Evolutionary conservation across 1,284 basidiomycete genomes (phyloP).

Genomic region (Gomphus sp.): DNA sequence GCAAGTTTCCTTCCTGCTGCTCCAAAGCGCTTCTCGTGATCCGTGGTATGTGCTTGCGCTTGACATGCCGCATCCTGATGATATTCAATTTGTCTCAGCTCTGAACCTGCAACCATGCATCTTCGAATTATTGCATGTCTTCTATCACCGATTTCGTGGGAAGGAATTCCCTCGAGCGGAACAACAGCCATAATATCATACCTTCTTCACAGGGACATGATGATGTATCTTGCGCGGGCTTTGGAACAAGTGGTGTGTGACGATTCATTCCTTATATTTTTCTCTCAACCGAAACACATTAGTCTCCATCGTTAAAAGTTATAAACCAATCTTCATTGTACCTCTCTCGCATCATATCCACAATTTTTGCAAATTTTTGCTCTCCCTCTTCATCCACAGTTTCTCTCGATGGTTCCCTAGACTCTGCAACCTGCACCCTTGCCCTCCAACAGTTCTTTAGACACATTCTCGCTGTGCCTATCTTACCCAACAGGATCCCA

Average conservation of each 20-base stretch:
- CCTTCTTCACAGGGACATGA: constrained; percentile 18
- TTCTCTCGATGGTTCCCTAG: background rate
- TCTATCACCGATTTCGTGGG: constrained; percentile 28
- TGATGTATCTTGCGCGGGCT: constrained; percentile 26
- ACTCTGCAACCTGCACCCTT: constrained; percentile 8
- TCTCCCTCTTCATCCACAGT: background rate
- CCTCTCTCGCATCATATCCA: background rate
- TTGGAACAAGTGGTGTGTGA: constrained; percentile 21
- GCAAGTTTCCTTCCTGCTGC: constrained; percentile 36
- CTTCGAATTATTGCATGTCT: constrained; percentile 27
- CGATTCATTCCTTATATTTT: background rate
- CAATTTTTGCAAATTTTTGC: background rate
- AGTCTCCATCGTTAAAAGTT: constrained; percentile 5
- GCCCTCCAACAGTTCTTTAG: constrained; percentile 27
- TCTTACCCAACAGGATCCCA: constrained; percentile 61
- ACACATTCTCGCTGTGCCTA: constrained; percentile 50
- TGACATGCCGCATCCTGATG: background rate
- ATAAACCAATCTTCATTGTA: background rate
- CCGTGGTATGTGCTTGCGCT: background rate
- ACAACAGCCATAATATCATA: background rate
- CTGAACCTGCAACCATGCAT: constrained; percentile 12
- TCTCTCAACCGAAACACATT: background rate
- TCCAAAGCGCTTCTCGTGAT: constrained; percentile 18
- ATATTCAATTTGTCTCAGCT: background rate
- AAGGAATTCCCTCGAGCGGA: constrained; percentile 3